phyloP scores from a whole-genome alignment of 768 basidiomycete species.

The Tylopilus plumbeoviolaceoides region DNA sequence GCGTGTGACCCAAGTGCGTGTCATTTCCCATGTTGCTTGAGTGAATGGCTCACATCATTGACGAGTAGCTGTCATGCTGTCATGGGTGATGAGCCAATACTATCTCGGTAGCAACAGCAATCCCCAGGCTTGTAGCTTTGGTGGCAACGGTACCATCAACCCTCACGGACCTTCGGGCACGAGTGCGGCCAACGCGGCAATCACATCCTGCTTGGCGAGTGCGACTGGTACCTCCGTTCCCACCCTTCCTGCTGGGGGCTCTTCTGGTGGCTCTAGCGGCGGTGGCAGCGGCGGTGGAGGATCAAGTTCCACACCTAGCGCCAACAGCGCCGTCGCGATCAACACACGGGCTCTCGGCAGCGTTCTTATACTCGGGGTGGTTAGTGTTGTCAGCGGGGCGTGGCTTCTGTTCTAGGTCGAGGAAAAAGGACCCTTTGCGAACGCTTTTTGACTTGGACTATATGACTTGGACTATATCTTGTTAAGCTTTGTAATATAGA shows the following conservation, averaged over 20 bases:
- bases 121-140: slow-evolving; percentile 68
- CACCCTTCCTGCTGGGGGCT: slow-evolving; percentile 36
- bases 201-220: slow-evolving; percentile 63
- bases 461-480: not conserved
- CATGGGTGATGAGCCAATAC: slow-evolving; percentile 77
- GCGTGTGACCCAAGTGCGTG: slow-evolving; percentile 74
- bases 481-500: not conserved
- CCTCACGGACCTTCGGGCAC: slow-evolving; percentile 44
- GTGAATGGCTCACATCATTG: slow-evolving; percentile 5
- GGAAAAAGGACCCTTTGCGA: slow-evolving; percentile 5
- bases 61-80: slow-evolving; percentile 64
- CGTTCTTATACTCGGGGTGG: slow-evolving; percentile 32
- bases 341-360: slow-evolving; percentile 37
- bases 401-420: slow-evolving; percentile 41
- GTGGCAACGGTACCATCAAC: slow-evolving; percentile 81
- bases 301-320: slow-evolving; percentile 21
- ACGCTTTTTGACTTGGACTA: not conserved
- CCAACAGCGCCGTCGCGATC: slow-evolving; percentile 21
- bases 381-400: slow-evolving; percentile 39
- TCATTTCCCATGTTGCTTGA: slow-evolving; percentile 2
- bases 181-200: slow-evolving; percentile 51
- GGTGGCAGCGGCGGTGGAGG: slow-evolving; percentile 9
- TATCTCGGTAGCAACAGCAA: slow-evolving; percentile 62
- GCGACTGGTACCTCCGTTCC: slow-evolving; percentile 64
- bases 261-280: slow-evolving; percentile 11